A percentile compares a stretch with the other conserved stretches of the same genome.
Evolutionary conservation across 2,329 filamentous ascomycete species (phyloP).

Genomic region (Aspergillus sergii): DNA sequence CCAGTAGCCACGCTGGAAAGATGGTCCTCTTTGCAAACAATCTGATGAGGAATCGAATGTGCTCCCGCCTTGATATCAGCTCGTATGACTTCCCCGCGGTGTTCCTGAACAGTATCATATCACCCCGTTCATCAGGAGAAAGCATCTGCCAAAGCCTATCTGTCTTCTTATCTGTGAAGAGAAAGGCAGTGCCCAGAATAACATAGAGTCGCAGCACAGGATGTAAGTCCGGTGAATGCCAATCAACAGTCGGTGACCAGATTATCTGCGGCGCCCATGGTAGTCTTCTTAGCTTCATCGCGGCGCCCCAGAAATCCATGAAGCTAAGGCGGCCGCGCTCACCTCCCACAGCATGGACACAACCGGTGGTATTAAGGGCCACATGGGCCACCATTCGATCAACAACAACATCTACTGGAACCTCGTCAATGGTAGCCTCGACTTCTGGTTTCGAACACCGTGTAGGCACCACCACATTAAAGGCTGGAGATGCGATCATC

Average conservation of each 20-base stretch:
- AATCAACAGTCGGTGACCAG: background rate
- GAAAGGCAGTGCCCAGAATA: background rate
- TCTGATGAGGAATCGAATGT: background rate
- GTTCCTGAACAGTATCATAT: background rate
- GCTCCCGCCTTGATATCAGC: background rate
- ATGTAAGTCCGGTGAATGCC: background rate
- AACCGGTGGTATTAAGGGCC: background rate
- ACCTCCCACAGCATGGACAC: background rate
- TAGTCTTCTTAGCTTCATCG: background rate
- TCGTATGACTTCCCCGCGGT: background rate
- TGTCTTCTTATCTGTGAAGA: background rate
- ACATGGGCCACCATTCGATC: slow-evolving; percentile 18
- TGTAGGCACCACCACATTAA: slow-evolving; percentile 11
- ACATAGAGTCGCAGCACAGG: background rate
- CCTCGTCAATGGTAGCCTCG: slow-evolving; percentile 27
- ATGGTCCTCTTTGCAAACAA: background rate
- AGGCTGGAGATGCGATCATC: background rate
- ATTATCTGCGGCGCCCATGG: background rate
- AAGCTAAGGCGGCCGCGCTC: background rate
- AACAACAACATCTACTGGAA: slow-evolving; percentile 28
- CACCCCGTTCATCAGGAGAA: background rate
- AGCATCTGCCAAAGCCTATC: background rate
- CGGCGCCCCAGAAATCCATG: background rate
- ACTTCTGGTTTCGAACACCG: slow-evolving; percentile 20
- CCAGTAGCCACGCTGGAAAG: background rate